Percentiles rank a stretch among this genome's conserved stretches.
These are phyloP conservation scores for Volvariella surrecta DNA, from an alignment of 1,284 basidiomycete genomes.

Conservation along the genomic window DNA sequence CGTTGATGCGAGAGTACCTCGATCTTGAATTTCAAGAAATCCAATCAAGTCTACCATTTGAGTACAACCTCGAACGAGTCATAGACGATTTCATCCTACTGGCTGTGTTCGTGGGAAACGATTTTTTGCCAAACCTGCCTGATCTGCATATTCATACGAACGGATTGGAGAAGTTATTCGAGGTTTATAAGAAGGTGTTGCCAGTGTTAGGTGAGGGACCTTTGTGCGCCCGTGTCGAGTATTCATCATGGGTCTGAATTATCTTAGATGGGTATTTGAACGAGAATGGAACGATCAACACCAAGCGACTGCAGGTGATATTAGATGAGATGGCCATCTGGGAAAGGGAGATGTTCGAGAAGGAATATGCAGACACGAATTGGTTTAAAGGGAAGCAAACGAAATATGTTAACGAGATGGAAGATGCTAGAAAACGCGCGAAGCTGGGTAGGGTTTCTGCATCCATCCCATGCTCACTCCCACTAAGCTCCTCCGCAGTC, in stretches of 20 bases:
- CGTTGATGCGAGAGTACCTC: constrained; percentile 93
- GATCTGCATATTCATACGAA: constrained; percentile 98
- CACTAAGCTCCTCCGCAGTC: constrained; percentile 30
- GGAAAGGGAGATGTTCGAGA: constrained; percentile 87
- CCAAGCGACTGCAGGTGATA: constrained; percentile 77
- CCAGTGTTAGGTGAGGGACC: constrained; percentile 61
- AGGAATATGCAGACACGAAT: constrained; percentile 80
- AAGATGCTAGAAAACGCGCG: constrained; percentile 36
- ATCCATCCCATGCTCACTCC: too few species aligned
- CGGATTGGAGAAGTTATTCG: constrained; percentile 86
- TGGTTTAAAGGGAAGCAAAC: constrained; percentile 89
- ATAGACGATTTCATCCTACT: constrained; percentile 98
- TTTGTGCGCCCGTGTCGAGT: background rate
- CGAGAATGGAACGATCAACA: constrained; percentile 80
- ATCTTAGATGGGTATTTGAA: constrained; percentile 90
- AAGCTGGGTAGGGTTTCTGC: constrained; percentile 39
- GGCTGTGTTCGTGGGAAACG: constrained; percentile 95
- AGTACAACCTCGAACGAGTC: constrained; percentile 77
- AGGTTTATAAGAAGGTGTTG: constrained; percentile 90
- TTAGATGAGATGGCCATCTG: constrained; percentile 83
- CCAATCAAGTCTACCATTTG: constrained; percentile 31
- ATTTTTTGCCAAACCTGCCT: constrained; percentile 94
- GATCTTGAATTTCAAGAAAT: constrained; percentile 88
- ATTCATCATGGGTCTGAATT: too few species aligned
- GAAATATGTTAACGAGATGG: constrained; percentile 59